Evolutionary conservation across 306 rosid species (phyloP).

Genomic region (Astragalus membranaceus): DNA sequence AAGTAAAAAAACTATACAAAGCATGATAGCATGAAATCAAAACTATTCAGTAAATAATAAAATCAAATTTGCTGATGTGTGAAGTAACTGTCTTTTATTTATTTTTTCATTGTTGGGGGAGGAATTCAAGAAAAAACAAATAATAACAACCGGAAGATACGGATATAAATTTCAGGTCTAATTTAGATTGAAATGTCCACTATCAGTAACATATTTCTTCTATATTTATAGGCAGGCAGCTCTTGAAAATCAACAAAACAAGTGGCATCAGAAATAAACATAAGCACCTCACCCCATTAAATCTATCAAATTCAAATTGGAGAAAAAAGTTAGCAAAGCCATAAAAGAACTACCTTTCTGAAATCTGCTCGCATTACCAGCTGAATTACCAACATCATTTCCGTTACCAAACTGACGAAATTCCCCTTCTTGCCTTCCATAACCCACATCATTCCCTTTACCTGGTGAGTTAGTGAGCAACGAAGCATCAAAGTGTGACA

Average conservation of each 20-base stretch:
- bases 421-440: constrained; percentile 11
- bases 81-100: no score
- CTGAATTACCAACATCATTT: constrained; percentile 14
- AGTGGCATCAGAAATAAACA: neutral
- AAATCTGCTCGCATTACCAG: constrained; percentile 10
- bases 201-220: neutral
- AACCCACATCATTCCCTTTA: neutral
- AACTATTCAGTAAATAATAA: neutral
- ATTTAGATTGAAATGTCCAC: no score
- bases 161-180: no score
- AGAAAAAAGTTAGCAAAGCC: neutral
- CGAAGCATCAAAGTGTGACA: constrained; percentile 11
- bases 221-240: neutral
- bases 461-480: constrained; percentile 12
- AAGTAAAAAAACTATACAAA: neutral
- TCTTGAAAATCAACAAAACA: neutral
- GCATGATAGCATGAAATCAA: neutral
- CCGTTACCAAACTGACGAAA: neutral
- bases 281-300: neutral
- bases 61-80: neutral
- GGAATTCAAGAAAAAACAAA: neutral
- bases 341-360: constrained; percentile 30
- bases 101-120: neutral
- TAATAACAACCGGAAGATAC: neutral
- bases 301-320: neutral